Percentiles rank a stretch among this genome's conserved stretches.
Evolutionary conservation across 257 asterid species (phyloP).

Genomic region (Agastache rugosa): DNA sequence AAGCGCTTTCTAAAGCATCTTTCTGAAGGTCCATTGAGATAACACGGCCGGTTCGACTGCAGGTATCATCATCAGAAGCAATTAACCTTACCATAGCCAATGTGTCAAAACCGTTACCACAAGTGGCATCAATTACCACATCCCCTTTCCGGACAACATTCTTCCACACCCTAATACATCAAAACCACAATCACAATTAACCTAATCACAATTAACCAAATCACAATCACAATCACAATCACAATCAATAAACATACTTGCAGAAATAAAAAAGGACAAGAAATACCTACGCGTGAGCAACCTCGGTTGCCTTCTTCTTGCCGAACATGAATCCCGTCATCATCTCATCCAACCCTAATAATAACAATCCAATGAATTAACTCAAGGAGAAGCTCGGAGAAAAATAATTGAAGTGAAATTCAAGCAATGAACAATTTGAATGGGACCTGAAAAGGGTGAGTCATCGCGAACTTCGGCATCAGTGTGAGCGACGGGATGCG

Average conservation of each 20-base stretch:
- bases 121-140: constrained; percentile 85
- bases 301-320: constrained; percentile 78
- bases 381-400: neutral
- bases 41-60: constrained; percentile 69
- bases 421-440: neutral
- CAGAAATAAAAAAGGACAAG: neutral
- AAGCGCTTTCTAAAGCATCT: constrained; percentile 74
- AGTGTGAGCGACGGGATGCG: constrained; percentile 26
- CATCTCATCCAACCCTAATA: constrained; percentile 65
- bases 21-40: constrained; percentile 85
- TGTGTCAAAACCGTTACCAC: constrained; percentile 95
- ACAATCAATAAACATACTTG: neutral
- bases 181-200: neutral
- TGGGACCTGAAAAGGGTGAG: constrained; percentile 47
- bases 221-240: neutral
- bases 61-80: constrained; percentile 47
- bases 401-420: neutral
- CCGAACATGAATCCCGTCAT: constrained; percentile 78
- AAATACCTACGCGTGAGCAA: constrained; percentile 87
- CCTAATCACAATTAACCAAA: neutral
- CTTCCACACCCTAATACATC: constrained; percentile 72
- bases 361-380: neutral
- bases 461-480: constrained; percentile 27
- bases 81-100: constrained; percentile 71
- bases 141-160: constrained; percentile 81